These are phyloP conservation scores for Trametes villosa DNA, from an alignment of 768 basidiomycete genomes.

Conservation along the genomic window DNA sequence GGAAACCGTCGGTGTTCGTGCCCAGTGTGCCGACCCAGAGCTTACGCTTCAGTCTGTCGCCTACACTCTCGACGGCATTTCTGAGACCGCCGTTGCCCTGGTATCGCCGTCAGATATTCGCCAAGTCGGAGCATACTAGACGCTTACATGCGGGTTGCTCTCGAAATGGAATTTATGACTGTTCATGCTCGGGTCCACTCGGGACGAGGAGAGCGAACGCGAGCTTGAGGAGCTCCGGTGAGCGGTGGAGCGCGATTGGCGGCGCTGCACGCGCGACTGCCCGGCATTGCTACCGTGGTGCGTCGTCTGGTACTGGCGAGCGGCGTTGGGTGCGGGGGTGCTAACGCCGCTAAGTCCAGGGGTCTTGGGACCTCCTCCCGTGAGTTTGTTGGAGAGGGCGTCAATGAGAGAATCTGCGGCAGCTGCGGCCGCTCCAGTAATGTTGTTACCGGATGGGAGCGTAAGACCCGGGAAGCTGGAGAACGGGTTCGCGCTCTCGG, in stretches of 20 bases:
- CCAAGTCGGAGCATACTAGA: too few species aligned
- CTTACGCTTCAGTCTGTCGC: constrained; percentile 52
- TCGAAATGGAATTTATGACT: constrained; percentile 49
- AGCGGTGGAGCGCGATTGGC: constrained; percentile 23
- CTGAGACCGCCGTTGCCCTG: constrained; percentile 79
- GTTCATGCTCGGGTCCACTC: constrained; percentile 48
- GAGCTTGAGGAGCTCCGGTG: constrained; percentile 23
- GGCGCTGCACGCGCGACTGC: constrained; percentile 32
- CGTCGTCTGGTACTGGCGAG: constrained; percentile 47
- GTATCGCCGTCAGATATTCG: background rate
- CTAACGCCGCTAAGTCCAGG: constrained; percentile 18
- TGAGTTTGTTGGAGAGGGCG: constrained; percentile 21
- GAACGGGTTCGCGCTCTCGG: constrained; percentile 63
- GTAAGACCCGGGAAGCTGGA: constrained; percentile 40
- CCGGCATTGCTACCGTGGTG: constrained; percentile 38
- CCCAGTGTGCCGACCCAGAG: constrained; percentile 79
- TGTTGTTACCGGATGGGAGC: constrained; percentile 14
- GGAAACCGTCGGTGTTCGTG: constrained; percentile 66
- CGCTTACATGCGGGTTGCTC: constrained; percentile 57
- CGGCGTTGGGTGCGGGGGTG: constrained; percentile 5
- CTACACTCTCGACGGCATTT: constrained; percentile 74
- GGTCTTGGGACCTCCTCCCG: constrained; percentile 11
- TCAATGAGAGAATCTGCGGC: constrained; percentile 30
- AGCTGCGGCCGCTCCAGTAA: constrained; percentile 15
- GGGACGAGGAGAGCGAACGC: constrained; percentile 30